Evolutionary conservation across 352 stramenopile genomes (phyloP).

Genomic region (Peronospora destructor): DNA sequence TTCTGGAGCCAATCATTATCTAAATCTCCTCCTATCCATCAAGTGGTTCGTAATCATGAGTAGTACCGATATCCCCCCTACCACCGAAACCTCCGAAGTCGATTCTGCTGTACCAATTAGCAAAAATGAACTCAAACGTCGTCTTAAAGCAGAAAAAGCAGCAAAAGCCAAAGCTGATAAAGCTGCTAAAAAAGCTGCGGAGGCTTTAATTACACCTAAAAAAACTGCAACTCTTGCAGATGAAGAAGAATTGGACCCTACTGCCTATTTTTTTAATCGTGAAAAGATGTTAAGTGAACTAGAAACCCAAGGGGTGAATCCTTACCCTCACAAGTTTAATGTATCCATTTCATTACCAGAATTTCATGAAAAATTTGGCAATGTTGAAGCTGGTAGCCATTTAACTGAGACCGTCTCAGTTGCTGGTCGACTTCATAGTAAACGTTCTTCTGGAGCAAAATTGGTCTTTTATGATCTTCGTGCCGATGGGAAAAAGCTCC

Average conservation of each 20-base stretch:
- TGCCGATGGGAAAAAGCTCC: slow-evolving; percentile 91
- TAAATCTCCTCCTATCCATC: slow-evolving; percentile 4
- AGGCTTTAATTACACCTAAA: slow-evolving; percentile 76
- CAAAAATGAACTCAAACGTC: slow-evolving; percentile 98
- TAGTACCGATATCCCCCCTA: background rate
- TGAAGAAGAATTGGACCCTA: slow-evolving; percentile 95
- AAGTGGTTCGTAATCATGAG: slow-evolving; percentile 1
- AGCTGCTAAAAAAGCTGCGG: slow-evolving; percentile 87
- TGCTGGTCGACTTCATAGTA: slow-evolving; percentile 92
- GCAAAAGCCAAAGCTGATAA: slow-evolving; percentile 87
- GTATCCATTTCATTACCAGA: slow-evolving; percentile 91
- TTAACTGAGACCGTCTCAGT: slow-evolving; percentile 80
- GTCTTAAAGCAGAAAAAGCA: slow-evolving; percentile 93
- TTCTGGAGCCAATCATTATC: slow-evolving; percentile 7
- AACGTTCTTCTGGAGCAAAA: slow-evolving; percentile 93
- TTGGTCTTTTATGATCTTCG: slow-evolving; percentile 98
- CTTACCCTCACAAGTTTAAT: slow-evolving; percentile 99
- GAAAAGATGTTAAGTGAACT: slow-evolving; percentile 85
- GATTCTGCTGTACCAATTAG: slow-evolving; percentile 52
- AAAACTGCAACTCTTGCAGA: slow-evolving; percentile 53
- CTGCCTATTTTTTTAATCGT: slow-evolving; percentile 96
- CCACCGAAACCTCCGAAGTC: slow-evolving; percentile 6
- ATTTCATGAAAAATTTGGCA: slow-evolving; percentile 86
- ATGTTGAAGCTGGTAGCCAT: slow-evolving; percentile 75
- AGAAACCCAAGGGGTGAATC: slow-evolving; percentile 88